phyloP scores from a whole-genome alignment of 768 basidiomycete genomes.

The Lactarius evosmus region DNA sequence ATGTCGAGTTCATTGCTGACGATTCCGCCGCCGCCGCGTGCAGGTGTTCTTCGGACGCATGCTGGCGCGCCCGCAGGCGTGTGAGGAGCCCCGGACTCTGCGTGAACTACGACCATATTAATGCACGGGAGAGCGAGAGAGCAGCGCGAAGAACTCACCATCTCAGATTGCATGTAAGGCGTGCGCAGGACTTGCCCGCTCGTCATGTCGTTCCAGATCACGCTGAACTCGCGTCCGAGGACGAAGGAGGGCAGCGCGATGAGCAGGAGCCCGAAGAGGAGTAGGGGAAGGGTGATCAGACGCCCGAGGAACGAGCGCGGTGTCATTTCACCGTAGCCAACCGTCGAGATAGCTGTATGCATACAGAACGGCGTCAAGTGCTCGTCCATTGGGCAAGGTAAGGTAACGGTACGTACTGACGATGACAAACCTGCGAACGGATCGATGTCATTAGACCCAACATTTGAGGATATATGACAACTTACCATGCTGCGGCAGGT shows the following conservation, averaged over 20 bases:
- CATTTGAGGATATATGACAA: conserved; percentile 26
- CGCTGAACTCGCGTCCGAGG: conserved; percentile 85
- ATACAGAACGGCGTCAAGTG: neutral
- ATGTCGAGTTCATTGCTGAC: neutral
- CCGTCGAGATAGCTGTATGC: conserved; percentile 74
- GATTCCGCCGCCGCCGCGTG: neutral
- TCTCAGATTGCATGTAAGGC: conserved; percentile 2
- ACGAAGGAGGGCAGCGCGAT: conserved; percentile 93
- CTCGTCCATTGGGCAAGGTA: neutral
- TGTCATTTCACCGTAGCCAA: conserved; percentile 90
- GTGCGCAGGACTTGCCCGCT: conserved; percentile 22
- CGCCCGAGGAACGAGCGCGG: conserved; percentile 87
- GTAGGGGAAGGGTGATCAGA: conserved; percentile 78
- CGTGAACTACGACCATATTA: neutral
- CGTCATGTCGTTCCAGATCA: conserved; percentile 85
- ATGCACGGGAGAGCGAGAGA: neutral
- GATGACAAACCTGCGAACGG: conserved; percentile 58
- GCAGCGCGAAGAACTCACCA: conserved; percentile 1
- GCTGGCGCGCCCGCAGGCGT: neutral
- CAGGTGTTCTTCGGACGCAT: neutral
- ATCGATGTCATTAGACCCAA: neutral
- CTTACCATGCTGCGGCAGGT: conserved; percentile 75
- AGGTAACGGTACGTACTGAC: conserved; percentile 55
- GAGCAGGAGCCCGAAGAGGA: conserved; percentile 82
- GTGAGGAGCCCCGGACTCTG: conserved; percentile 10